Evolutionary conservation across 306 rosid species (phyloP).

Genomic region (Hippophae tibetana): DNA sequence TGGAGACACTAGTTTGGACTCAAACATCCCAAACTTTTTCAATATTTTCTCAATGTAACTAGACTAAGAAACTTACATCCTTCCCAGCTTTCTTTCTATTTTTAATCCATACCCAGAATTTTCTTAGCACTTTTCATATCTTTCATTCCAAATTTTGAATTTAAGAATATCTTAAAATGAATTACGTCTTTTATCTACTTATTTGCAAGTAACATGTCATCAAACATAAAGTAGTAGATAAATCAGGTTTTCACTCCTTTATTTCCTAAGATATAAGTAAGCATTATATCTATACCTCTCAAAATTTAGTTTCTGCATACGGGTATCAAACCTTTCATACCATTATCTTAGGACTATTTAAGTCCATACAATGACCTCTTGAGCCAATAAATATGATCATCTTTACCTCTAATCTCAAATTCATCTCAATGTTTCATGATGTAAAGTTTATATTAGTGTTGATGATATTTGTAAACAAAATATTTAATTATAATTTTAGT

Average conservation of each 20-base stretch:
- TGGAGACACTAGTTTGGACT: neutral
- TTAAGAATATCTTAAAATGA: neutral
- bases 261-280: neutral
- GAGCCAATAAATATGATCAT: no score
- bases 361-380: no score
- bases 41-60: neutral
- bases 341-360: no score
- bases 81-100: neutral
- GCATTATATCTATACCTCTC: no score
- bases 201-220: neutral
- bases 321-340: no score
- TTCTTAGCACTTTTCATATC: neutral
- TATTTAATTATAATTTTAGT: no score
- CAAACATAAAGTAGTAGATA: neutral
- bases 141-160: neutral
- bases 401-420: no score
- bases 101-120: neutral
- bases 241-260: neutral
- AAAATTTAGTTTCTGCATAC: no score
- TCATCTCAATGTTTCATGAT: no score
- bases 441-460: no score
- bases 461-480: no score
- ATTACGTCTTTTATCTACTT: neutral
- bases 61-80: neutral
- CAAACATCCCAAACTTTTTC: neutral